phyloP scores from a whole-genome alignment of 2,329 filamentous ascomycete species.

The Coleophoma crateriformis region DNA sequence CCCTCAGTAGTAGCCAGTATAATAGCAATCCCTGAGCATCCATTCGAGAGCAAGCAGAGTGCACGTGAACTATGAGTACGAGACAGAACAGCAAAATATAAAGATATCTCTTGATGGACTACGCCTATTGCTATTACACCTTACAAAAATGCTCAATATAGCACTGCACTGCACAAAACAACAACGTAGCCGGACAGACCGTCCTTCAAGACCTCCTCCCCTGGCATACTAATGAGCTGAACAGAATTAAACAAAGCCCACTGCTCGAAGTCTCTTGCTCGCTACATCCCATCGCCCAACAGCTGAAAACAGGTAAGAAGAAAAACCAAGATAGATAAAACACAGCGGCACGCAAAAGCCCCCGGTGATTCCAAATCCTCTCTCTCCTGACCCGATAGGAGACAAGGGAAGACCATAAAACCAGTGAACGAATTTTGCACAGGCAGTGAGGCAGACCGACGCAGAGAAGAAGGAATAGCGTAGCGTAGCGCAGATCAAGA shows the following conservation, averaged over 20 bases:
- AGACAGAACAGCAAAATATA: background rate
- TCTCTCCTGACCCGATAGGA: conserved; percentile 18
- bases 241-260: background rate
- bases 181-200: background rate
- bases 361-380: conserved; percentile 19
- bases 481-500: conserved; percentile 19
- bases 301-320: conserved; percentile 16
- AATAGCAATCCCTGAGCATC: no score
- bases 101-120: conserved; percentile 29
- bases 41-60: no score
- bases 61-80: no score
- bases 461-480: conserved; percentile 24
- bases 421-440: conserved; percentile 23
- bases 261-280: background rate
- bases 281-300: conserved; percentile 7
- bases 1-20: no score
- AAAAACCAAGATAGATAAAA: conserved; percentile 8
- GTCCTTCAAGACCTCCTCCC: background rate
- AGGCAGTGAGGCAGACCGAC: conserved; percentile 11
- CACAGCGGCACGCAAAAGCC: conserved; percentile 16
- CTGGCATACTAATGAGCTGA: background rate
- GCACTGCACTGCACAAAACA: background rate
- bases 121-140: conserved; percentile 33
- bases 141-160: conserved; percentile 25
- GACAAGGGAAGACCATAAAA: conserved; percentile 20